A percentile compares a stretch with the other conserved stretches of the same genome.
Conservation (phyloP, 1,284 basidiomycete species). For the Anthracocystis walkeri region DNA sequence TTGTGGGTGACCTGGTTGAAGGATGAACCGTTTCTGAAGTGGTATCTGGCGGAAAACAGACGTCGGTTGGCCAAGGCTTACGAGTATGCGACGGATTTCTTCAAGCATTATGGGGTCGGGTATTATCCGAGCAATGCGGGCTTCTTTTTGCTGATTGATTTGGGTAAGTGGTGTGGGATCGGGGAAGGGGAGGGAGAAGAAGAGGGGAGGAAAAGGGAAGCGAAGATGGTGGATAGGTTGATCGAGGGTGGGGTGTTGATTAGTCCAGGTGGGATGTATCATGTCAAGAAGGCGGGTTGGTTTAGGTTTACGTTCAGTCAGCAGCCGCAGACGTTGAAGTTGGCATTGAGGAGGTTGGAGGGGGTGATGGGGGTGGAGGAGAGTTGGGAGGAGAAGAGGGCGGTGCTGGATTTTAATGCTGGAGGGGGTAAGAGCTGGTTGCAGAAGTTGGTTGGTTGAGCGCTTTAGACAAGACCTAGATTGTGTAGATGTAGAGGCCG, state of each 20-base stretch:
- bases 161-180: constrained; percentile 18
- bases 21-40: constrained; percentile 42
- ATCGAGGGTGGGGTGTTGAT: constrained; percentile 45
- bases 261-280: constrained; percentile 56
- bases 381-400: constrained; percentile 19
- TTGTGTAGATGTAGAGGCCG: neutral
- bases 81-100: constrained; percentile 31
- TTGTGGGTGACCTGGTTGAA: constrained; percentile 47
- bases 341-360: constrained; percentile 45
- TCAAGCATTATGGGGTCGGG: constrained; percentile 32
- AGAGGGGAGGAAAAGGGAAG: constrained; percentile 28
- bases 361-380: constrained; percentile 33
- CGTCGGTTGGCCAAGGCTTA: constrained; percentile 37
- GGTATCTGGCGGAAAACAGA: constrained; percentile 57
- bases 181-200: neutral
- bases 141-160: constrained; percentile 56
- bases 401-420: constrained; percentile 15
- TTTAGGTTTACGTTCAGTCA: constrained; percentile 57
- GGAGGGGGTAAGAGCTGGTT: constrained; percentile 11
- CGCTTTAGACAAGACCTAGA: neutral
- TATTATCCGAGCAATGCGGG: constrained; percentile 49
- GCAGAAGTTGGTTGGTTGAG: constrained; percentile 9
- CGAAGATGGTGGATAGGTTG: constrained; percentile 22
- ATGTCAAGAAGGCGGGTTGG: constrained; percentile 50
- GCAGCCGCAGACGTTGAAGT: constrained; percentile 39